Evolutionary conservation across 805 yeast species (phyloP), one percentile per base, ranked within the genome.

Genomic region (Starmerella khaoyaiensis): DNA sequence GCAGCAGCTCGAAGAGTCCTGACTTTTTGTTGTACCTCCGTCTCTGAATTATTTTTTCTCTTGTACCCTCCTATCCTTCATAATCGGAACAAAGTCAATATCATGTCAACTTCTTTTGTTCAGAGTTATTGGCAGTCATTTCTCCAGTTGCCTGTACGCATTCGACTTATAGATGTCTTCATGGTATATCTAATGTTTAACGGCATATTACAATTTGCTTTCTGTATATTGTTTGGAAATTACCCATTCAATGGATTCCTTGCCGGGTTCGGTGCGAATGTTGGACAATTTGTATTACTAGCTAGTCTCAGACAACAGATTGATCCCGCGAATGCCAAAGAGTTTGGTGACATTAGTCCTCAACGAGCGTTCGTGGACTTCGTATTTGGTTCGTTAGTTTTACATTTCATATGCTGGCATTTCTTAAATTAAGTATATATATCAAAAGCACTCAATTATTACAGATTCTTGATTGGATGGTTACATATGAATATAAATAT

Each of bases 201-300:
- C 42, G 98, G 94, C 1, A 61, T 70, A 1, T 58, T 80, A 21
- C 97, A 90, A 60, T 83, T 84, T 54, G 61, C 66, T 4, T 87
- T 84, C 58, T 79, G 80, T 47, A 49, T 76, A 28, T 43, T 83
- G 11, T 72, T 84, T 31, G 94, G 96, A 25, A 82, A 73, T 51
- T 90, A 79, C 48, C 99, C 99, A 14, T 90, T 90, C 70, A 90
- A 90, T 61, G 97, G 95, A 18, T 90, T 90, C 56, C 67, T 90
- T 42, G 87, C 94, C 16, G 97, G 97, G 1, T 90, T 90, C 56
- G 71, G 79, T 38, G 65, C 83, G 17, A 81, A 96, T 31, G 96
- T 90, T 35, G 97, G 94, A 11, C 97, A 90, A 59, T 90, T 90
- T 57, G 97, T 90, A 19, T 69, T 90, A 45, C 74, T 93, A 10